Evolutionary conservation across 2,329 filamentous ascomycete species (phyloP).

Genomic region (Fusarium chuoi): DNA sequence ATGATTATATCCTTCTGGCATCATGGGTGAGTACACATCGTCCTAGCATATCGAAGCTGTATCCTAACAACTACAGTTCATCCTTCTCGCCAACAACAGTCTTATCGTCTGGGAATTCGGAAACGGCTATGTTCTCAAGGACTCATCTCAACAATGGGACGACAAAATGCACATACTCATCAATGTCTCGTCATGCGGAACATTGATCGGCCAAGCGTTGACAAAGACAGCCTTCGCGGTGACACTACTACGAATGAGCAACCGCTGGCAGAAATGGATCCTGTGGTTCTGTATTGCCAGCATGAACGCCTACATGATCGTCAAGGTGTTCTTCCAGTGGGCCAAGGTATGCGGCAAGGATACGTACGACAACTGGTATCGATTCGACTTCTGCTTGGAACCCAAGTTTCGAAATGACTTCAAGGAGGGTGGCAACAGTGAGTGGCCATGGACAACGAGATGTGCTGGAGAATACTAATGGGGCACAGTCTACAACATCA

Average conservation of each 20-base stretch:
- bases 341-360: conserved; percentile 55
- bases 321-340: conserved; percentile 62
- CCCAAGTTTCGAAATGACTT: conserved; percentile 53
- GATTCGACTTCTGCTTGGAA: conserved; percentile 57
- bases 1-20: conserved; percentile 52
- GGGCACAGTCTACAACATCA: conserved; percentile 59
- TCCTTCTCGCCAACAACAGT: conserved; percentile 57
- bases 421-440: conserved; percentile 62
- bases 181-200: conserved; percentile 54
- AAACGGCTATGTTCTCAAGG: conserved; percentile 57
- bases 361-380: conserved; percentile 59
- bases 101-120: conserved; percentile 59
- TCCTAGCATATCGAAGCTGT: too few species aligned
- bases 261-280: conserved; percentile 54
- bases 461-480: background rate
- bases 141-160: conserved; percentile 56
- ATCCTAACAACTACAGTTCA: conserved; percentile 44
- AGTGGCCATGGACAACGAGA: conserved; percentile 17
- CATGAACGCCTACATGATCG: conserved; percentile 61
- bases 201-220: conserved; percentile 49
- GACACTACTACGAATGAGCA: conserved; percentile 55
- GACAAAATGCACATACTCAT: conserved; percentile 64
- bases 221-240: conserved; percentile 53
- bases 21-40: conserved; percentile 47
- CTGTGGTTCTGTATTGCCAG: conserved; percentile 61